Conservation (phyloP, 495 filamentous ascomycete genomes). For the Neurospora sp. region DNA sequence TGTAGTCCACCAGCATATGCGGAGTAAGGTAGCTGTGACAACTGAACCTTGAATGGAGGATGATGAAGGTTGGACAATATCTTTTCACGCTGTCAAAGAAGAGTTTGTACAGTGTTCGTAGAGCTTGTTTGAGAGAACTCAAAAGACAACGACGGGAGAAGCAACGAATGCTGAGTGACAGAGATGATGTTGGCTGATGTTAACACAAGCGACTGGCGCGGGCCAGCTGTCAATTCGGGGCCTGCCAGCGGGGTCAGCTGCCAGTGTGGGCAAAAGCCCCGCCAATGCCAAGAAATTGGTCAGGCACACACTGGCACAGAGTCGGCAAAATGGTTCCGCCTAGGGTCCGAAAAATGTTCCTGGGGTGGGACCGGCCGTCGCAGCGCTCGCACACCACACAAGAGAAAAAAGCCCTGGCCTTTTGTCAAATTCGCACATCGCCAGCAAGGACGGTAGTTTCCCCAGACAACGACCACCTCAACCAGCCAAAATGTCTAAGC, state of each 20-base stretch:
- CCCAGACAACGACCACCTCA: constrained; percentile 15
- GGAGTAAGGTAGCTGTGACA: neutral
- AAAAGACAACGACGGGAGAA: too few species aligned
- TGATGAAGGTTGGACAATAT: neutral
- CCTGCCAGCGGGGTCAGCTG: neutral
- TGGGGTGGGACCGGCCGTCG: neutral
- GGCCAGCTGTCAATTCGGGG: neutral
- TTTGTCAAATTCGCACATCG: constrained; percentile 22
- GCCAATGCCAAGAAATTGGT: neutral
- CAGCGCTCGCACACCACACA: constrained; percentile 8
- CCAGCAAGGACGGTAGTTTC: constrained; percentile 13
- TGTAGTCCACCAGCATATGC: neutral
- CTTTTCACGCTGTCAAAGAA: neutral
- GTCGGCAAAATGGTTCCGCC: constrained; percentile 23
- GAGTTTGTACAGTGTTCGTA: neutral
- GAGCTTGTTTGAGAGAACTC: neutral
- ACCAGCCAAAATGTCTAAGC: constrained; percentile 79
- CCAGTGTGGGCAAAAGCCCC: neutral
- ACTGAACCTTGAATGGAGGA: neutral
- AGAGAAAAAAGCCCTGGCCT: constrained; percentile 20
- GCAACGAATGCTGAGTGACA: neutral
- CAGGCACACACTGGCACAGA: neutral
- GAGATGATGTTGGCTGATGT: neutral
- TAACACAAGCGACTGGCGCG: neutral
- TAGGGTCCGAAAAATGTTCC: constrained; percentile 10